Evolutionary conservation across 208 protist species (phyloP).

Genomic region (Wallacemonas sp.): DNA sequence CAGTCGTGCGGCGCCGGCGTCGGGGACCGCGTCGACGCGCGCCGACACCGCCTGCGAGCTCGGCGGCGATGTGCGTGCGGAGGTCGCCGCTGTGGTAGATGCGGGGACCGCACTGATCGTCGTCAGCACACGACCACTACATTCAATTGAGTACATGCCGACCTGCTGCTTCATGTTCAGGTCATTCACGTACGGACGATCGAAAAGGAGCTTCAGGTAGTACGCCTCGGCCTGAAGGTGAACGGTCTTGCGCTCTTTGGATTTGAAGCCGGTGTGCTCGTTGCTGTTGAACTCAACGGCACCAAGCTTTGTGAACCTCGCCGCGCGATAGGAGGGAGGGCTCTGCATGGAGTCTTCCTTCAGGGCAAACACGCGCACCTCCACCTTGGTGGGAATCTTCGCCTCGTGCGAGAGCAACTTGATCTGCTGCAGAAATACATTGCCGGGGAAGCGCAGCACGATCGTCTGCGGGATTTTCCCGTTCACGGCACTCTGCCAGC

Average conservation of each 20-base stretch:
- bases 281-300: constrained; percentile 83
- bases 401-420: constrained; percentile 83
- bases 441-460: constrained; percentile 86
- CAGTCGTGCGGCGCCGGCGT: no score
- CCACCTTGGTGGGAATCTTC: constrained; percentile 87
- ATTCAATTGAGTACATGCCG: constrained; percentile 86
- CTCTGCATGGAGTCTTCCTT: constrained; percentile 21
- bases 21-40: not conserved
- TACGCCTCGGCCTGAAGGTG: constrained; percentile 83
- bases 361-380: constrained; percentile 79
- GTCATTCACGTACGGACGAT: constrained; percentile 65
- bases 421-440: constrained; percentile 82
- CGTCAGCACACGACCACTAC: constrained; percentile 39
- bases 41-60: constrained; percentile 2
- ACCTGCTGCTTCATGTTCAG: constrained; percentile 78
- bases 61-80: not conserved
- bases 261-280: constrained; percentile 69
- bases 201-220: constrained; percentile 89
- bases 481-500: constrained; percentile 79
- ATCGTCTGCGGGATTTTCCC: constrained; percentile 79
- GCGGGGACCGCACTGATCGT: not conserved
- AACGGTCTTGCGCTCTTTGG: constrained; percentile 91
- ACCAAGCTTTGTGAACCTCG: constrained; percentile 79
- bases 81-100: not conserved
- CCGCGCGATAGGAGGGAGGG: constrained; percentile 66